Evolutionary conservation across 306 rosid genomes (phyloP), one percentile per base, ranked within the genome.

Genomic region (Pyrus pyrifolia): DNA sequence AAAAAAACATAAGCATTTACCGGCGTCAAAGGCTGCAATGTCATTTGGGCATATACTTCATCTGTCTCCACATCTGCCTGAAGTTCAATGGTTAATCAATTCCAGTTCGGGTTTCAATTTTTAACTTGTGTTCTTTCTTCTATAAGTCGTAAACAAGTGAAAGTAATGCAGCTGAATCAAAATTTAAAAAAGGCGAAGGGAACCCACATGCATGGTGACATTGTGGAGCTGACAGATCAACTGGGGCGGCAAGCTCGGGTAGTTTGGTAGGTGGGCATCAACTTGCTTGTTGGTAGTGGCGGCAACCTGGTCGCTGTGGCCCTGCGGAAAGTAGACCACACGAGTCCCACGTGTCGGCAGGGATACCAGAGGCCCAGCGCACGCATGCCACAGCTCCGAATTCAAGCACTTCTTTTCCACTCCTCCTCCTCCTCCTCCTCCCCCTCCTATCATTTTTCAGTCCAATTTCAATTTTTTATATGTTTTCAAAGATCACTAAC

Each of bases 381-480:
- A 93, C 70, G 98, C 98, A 89, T 93, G 98, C 98, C 98, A 93
- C 68, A 93, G 90, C 94, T 93, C 97, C 77, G 97, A 91, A 85
- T 91, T 91, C 89, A 91, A 82, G 82, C 92, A 89, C 75, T 91
- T 91, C 87, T 91, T 89, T 81, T 91, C 97, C 65, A 80, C 91
- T 80, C 88, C 92, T 12, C 45, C 76, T 30, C 64, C n/a, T n/a
- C n/a, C n/a, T 23, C 25, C 25, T 30, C 64, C 63, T 10, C 22
- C 75, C 35, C 64, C 64, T 23, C 45, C 73, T 67, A 65, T 11
- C 74, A 76, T 42, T 40, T 23, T 12, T 13, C 15, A 27, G 66
- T 25, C 6, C 35, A 45, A 67, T 67, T 61, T 40, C 61, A 55
- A 4, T 19, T 29, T 53, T 22, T 10, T 52, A 40, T 71, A 19